A percentile compares a stretch with the other conserved stretches of the same genome.
These are phyloP conservation scores for Coprinopsis sp. DNA, from an alignment of 768 basidiomycete species.

Conservation along the genomic window DNA sequence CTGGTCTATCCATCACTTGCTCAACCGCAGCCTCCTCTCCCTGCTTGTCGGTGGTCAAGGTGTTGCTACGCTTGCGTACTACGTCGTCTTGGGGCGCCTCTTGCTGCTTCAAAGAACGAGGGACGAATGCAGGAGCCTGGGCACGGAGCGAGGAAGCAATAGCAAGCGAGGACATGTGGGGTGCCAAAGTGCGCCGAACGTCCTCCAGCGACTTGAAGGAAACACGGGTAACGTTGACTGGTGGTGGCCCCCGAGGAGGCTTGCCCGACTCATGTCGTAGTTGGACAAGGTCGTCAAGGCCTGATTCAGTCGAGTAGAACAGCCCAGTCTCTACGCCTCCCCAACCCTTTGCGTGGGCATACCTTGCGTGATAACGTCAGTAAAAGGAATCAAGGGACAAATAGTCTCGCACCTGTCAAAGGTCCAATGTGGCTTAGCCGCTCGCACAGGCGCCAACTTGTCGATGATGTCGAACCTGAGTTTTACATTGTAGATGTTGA, in stretches of 20 bases:
- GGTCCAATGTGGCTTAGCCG: conserved; percentile 8
- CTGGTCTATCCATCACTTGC: conserved; percentile 17
- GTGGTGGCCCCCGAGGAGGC: conserved; percentile 4
- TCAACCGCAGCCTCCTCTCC: conserved; percentile 10
- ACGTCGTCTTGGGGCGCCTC: background rate
- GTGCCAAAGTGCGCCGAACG: conserved; percentile 7
- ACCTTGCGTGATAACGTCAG: conserved; percentile 5
- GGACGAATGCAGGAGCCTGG: conserved; percentile 18
- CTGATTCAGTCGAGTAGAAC: conserved; percentile 9
- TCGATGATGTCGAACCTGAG: conserved; percentile 14
- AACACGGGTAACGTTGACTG: conserved; percentile 13
- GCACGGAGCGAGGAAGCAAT: conserved; percentile 8
- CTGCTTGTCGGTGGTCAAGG: background rate
- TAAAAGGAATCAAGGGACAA: background rate
- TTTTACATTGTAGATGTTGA: conserved; percentile 19
- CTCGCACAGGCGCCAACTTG: conserved; percentile 12
- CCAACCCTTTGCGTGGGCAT: conserved; percentile 13
- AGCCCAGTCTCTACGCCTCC: conserved; percentile 9
- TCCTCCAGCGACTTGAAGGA: conserved; percentile 16
- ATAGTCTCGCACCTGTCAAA: conserved; percentile 11
- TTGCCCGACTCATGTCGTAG: conserved; percentile 13
- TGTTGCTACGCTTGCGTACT: background rate
- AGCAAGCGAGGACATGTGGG: conserved; percentile 8
- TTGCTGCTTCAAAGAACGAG: conserved; percentile 5
- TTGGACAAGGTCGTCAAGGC: conserved; percentile 20